Conservation (phyloP, 1,284 basidiomycete species). For the Tylopilus sp. region DNA sequence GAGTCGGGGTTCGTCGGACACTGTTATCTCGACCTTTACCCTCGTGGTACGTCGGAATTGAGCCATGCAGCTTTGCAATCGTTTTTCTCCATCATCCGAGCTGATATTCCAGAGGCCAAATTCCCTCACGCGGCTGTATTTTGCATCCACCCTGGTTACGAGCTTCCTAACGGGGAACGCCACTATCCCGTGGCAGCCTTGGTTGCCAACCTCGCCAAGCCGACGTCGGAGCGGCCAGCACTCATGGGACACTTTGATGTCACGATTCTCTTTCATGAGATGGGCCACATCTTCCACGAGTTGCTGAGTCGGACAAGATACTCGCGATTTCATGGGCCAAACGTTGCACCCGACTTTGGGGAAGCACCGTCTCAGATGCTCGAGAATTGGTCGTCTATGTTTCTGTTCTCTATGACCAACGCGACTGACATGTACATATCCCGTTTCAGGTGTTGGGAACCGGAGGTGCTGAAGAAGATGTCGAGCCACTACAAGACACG, state of each 20-base stretch:
- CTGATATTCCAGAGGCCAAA: constrained; percentile 54
- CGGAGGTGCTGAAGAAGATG: constrained; percentile 65
- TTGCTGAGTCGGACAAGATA: constrained; percentile 69
- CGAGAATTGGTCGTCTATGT: constrained; percentile 69
- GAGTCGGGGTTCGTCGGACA: constrained; percentile 70
- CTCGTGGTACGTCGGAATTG: constrained; percentile 51
- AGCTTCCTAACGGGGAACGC: constrained; percentile 49
- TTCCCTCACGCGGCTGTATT: constrained; percentile 85
- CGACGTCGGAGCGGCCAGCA: constrained; percentile 72
- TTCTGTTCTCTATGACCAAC: not conserved
- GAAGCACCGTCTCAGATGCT: constrained; percentile 87
- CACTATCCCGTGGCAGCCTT: constrained; percentile 73
- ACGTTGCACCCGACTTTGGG: constrained; percentile 76
- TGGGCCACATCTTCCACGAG: constrained; percentile 88
- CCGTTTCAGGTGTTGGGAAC: constrained; percentile 65
- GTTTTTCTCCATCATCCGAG: not conserved
- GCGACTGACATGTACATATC: not conserved
- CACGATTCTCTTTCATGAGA: constrained; percentile 75
- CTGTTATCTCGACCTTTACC: constrained; percentile 83
- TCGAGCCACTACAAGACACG: constrained; percentile 68
- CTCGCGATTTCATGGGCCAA: constrained; percentile 74
- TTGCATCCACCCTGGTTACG: constrained; percentile 61
- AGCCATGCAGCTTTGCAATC: not conserved
- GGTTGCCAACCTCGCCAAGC: constrained; percentile 83
- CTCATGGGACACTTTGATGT: constrained; percentile 79